Evolutionary conservation across 441 rosid genomes (phyloP), one percentile per base, ranked within the genome.

Genomic region (Populus hybrid): DNA sequence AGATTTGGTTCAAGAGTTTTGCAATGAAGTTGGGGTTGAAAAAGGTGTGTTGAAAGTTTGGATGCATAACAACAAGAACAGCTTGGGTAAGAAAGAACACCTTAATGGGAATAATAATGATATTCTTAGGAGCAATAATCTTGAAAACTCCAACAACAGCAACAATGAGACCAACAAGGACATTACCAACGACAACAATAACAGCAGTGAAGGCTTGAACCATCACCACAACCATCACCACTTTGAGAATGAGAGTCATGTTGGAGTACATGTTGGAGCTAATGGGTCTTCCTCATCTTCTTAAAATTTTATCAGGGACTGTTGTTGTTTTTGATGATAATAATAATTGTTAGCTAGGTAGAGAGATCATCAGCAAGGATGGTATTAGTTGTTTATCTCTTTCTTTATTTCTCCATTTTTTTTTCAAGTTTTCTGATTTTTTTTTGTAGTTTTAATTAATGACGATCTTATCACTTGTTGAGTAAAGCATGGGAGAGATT

Each of bases 51-150:
- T 95, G 46, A 95, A 95, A 74, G 99, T 95, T 0, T 93, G 98
- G 99, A 95, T 95, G 97, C 99, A 95, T 72, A 95, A 95, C 79
- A 94, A 95, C 81, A 95, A 95, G 89, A 90, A 80, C 80, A 86
- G 91, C 32, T 82, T 89, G 4, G 89, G 77, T 1, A 90, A 89
- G 78, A 82, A 81, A 67, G 89, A 81, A 65, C 57, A 57, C 18
- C 36, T 12, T 35, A 40, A 24, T 35, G 64, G 5, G 30, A 5
- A 4, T 53, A 34, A 50, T 38, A 57, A 32, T 30, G 59, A 53
- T n/a, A n/a, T 32, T 50, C 20, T 36, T 9, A 71, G 20, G 24
- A 18, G 67, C n/a, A 26, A 26, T 50, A 32, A 75, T 77, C 81
- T 75, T 30, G 81, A 70, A 66, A 78, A 76, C 70, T 75, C 59